These are phyloP conservation scores for Alternaria rosae DNA, from an alignment of 2,329 filamentous ascomycete species.

Conservation along the genomic window DNA sequence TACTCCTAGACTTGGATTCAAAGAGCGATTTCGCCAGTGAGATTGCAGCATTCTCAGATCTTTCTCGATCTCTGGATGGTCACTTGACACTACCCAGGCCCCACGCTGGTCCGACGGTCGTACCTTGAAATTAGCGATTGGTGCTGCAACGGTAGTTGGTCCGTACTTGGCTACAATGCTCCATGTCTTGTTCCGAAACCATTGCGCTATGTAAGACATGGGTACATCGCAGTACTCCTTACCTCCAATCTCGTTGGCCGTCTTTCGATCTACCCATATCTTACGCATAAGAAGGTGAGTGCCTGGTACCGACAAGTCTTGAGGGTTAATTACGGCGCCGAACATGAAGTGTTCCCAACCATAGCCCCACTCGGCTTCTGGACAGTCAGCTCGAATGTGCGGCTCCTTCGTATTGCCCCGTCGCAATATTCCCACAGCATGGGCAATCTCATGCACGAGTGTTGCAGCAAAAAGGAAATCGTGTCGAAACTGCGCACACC, in stretches of 20 bases:
- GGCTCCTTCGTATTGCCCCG: conserved; percentile 40
- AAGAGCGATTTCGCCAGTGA: conserved; percentile 6
- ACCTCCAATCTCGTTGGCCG: conserved; percentile 26
- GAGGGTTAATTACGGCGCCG: conserved; percentile 43
- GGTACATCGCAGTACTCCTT: conserved; percentile 42
- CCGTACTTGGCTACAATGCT: conserved; percentile 28
- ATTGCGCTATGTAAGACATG: conserved; percentile 45
- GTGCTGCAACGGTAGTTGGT: conserved; percentile 26
- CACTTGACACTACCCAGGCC: conserved; percentile 30
- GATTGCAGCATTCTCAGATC: conserved; percentile 22
- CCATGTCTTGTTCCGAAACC: conserved; percentile 49
- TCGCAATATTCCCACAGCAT: conserved; percentile 45
- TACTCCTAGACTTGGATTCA: background rate
- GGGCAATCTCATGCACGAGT: conserved; percentile 45
- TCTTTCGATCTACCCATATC: conserved; percentile 31
- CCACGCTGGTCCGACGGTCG: conserved; percentile 17
- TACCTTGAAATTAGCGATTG: conserved; percentile 36
- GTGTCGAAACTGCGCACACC: conserved; percentile 41
- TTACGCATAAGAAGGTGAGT: conserved; percentile 39
- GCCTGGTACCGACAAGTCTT: conserved; percentile 23
- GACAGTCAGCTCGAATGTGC: conserved; percentile 32
- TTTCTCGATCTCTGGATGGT: conserved; percentile 16
- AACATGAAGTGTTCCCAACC: conserved; percentile 51
- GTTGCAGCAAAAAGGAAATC: conserved; percentile 44
- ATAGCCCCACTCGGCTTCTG: conserved; percentile 41